Evolutionary conservation across 129 eudicot species (phyloP), one percentile per base, ranked within the genome.

Genomic region (Ambrosia artemisiifolia): DNA sequence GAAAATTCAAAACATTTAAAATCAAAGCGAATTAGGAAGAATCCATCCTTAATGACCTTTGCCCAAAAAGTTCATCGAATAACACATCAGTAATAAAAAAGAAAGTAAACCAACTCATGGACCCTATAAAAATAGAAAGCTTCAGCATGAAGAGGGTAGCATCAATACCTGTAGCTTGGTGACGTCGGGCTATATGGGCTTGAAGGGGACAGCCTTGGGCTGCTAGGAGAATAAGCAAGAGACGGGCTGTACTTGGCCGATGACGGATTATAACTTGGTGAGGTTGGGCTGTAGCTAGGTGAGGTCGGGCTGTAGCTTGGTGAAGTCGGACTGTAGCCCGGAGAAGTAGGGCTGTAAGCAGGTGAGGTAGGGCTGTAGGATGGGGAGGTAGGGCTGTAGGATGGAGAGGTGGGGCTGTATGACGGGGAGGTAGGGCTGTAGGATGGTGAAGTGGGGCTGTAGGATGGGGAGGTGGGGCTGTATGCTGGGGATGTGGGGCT

Each of bases 171-270:
- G 91, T 94, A 94, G 76, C 81, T 85, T 33, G 98, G 98, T 28
- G 98, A 93, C 18, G 98, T 79, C 6, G 96, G 98, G 69, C 92
- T 92, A 83, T 92, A 92, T 1, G 96, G 98, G 66, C 96, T 92
- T 3, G 97, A 83, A 47, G 97, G 97, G 36, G 89, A 79, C 49
- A 91, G 70, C 59, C 94, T 88, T 68, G 97, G 97, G 65, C 96
- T 86, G 75, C 96, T 92, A 11, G 98, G 96, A 14, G 98, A 92
- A 81, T 89, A 92, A 5, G 95, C 98, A 76, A 86, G 80, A 33
- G 98, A 93, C 0, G 96, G 98, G 79, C 96, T 92, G 88, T 89
- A 92, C 74, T 85, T 87, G 43, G 96, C 95, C 0, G 91, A 86
- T 68, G 97, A 89, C 11, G 95, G 92, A 44, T 86, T 91, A 70